Percentiles rank a stretch among this genome's conserved stretches.
phyloP scores from a whole-genome alignment of 176 grass and related monocot species.

The Aegilops umbellulata region DNA sequence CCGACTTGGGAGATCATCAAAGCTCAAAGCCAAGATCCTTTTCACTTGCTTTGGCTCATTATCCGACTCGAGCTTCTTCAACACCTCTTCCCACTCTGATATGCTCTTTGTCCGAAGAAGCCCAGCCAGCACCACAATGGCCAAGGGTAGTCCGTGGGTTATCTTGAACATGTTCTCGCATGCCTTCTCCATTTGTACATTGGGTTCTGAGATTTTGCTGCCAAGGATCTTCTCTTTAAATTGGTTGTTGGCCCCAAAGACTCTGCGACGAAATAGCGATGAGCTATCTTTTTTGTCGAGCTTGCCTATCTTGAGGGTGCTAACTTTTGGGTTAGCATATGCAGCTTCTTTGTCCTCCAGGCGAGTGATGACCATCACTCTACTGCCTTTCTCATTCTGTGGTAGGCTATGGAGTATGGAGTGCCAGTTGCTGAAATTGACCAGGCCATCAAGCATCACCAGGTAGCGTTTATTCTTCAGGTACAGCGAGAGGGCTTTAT shows the following conservation, averaged over 20 bases:
- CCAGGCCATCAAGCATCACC: conserved; percentile 32
- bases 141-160: conserved; percentile 37
- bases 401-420: conserved; percentile 24
- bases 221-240: not conserved
- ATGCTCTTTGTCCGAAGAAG: conserved; percentile 18
- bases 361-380: conserved; percentile 32
- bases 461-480: conserved; percentile 1
- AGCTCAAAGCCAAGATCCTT: conserved; percentile 32
- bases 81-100: not conserved
- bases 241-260: not conserved
- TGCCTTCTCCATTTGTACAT: not conserved
- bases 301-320: not conserved
- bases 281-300: not conserved
- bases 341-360: conserved; percentile 25
- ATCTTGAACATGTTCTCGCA: not conserved
- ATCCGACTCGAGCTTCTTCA: not conserved
- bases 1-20: conserved; percentile 33
- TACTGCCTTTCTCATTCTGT: conserved; percentile 10
- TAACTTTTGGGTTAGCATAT: not conserved
- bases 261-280: not conserved
- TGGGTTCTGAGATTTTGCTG: not conserved
- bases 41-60: not conserved
- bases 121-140: conserved; percentile 33
- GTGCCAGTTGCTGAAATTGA: conserved; percentile 26
- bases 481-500: not conserved